These are phyloP conservation scores for Pinus taeda DNA, from an alignment of 75 land plant genomes.

Conservation along the genomic window DNA sequence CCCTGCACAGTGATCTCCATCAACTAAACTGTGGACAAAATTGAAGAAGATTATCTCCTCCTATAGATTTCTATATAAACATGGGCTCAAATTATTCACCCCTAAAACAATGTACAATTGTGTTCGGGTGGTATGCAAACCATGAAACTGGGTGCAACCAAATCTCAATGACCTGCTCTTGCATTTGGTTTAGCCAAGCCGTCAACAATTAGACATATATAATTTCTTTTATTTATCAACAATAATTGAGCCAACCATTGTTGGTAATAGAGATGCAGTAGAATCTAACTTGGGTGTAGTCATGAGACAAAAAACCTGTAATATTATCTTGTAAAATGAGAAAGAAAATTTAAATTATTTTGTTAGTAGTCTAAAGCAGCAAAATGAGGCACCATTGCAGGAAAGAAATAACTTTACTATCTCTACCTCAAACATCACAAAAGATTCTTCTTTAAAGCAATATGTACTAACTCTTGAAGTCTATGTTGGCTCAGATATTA, in stretches of 20 bases:
- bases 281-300: no score
- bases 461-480: not conserved
- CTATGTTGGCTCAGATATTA: no score
- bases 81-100: slow-evolving; percentile 7
- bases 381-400: no score
- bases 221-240: not conserved
- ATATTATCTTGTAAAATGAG: not conserved
- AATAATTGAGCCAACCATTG: not conserved
- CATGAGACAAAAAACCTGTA: no score
- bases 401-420: not conserved
- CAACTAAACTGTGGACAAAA: no score
- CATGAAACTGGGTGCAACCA: not conserved
- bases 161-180: slow-evolving; percentile 4
- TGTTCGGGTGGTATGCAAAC: not conserved
- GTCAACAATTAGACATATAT: not conserved
- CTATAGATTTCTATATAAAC: not conserved
- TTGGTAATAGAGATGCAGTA: not conserved
- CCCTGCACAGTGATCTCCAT: not conserved
- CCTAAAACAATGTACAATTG: not conserved
- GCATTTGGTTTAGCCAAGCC: not conserved
- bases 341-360: not conserved
- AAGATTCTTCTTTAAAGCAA: not conserved
- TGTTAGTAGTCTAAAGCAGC: not conserved
- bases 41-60: not conserved
- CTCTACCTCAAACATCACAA: not conserved